Conservation (phyloP, 129 eudicot genomes). For the Artemisia annua region DNA sequence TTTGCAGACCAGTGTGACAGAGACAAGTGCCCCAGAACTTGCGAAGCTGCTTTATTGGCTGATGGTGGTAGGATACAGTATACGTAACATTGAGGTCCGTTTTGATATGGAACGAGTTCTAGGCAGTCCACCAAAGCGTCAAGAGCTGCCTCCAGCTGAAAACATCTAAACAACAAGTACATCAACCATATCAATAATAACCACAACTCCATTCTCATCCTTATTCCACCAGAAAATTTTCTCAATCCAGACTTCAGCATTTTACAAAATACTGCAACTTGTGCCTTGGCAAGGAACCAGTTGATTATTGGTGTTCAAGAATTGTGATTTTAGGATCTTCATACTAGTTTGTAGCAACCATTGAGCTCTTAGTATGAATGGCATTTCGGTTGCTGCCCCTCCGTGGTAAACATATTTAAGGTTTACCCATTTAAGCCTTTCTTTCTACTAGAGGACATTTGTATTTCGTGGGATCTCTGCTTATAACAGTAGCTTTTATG, state of each 20-base stretch:
- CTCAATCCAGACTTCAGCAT: constrained; percentile 7
- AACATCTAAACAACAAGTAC: constrained; percentile 33
- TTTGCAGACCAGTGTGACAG: constrained; percentile 73
- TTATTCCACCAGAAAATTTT: constrained; percentile 12
- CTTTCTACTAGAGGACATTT: neutral
- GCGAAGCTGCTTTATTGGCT: constrained; percentile 92
- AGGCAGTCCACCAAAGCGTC: constrained; percentile 76
- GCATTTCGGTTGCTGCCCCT: neutral
- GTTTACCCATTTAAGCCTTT: neutral
- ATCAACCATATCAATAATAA: neutral
- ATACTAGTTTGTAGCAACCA: constrained; percentile 18
- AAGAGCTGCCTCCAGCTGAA: constrained; percentile 95
- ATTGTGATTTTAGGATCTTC: constrained; percentile 8
- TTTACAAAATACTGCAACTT: constrained; percentile 5
- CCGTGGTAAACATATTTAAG: neutral
- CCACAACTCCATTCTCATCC: neutral
- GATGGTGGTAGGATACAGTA: constrained; percentile 96
- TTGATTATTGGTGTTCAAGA: constrained; percentile 24
- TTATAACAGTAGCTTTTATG: neutral
- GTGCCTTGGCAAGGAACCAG: neutral
- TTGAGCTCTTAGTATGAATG: constrained; percentile 11
- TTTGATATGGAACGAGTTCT: constrained; percentile 93
- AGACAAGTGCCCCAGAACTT: constrained; percentile 89
- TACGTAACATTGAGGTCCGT: constrained; percentile 95
- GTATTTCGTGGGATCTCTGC: neutral